Conservation (phyloP, 2,329 filamentous ascomycete species). For the Arthrobotrys megalospora region DNA sequence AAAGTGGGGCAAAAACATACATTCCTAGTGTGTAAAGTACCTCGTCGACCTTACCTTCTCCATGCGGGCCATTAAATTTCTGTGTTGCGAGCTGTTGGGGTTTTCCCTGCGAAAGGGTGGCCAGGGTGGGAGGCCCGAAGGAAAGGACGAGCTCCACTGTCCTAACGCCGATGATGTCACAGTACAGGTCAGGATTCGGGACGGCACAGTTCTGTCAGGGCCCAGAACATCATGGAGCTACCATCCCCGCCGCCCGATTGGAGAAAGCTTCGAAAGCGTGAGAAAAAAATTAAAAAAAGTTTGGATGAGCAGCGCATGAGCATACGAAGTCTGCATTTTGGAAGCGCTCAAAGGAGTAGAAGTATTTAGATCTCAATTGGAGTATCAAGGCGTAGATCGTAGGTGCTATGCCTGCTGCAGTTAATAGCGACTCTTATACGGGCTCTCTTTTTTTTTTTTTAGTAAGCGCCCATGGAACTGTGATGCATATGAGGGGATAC, state of each 20-base stretch:
- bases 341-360: background rate
- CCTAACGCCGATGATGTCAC: constrained; percentile 51
- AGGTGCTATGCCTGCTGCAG: constrained; percentile 5
- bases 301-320: constrained; percentile 1
- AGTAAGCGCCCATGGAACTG: constrained; percentile 9
- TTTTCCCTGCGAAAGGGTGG: background rate
- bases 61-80: background rate
- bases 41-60: background rate
- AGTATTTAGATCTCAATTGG: background rate
- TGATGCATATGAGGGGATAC: constrained; percentile 6
- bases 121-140: constrained; percentile 13
- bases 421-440: background rate
- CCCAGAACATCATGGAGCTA: constrained; percentile 45
- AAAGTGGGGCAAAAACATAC: background rate
- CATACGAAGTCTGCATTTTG: background rate
- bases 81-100: constrained; percentile 19
- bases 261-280: background rate
- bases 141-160: constrained; percentile 43
- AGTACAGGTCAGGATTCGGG: constrained; percentile 36
- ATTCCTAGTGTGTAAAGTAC: constrained; percentile 18
- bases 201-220: constrained; percentile 56
- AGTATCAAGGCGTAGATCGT: constrained; percentile 5
- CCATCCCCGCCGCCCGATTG: constrained; percentile 4
- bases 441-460: background rate
- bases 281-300: constrained; percentile 26